These are phyloP conservation scores for Hypoxylon intermedium DNA, from an alignment of 495 filamentous ascomycete genomes.

Conservation along the genomic window DNA sequence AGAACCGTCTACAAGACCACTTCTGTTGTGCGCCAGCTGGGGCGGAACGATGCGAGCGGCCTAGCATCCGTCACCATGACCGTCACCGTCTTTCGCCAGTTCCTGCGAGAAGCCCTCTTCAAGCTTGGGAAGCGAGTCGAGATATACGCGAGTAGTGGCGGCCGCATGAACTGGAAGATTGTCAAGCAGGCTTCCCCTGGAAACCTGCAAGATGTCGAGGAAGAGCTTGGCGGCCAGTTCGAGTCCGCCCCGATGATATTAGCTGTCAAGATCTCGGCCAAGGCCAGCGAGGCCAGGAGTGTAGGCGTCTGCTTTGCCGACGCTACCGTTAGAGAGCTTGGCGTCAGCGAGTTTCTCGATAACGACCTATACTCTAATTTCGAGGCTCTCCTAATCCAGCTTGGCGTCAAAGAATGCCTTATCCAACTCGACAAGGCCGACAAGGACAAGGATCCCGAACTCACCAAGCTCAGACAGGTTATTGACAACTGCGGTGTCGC, in stretches of 20 bases:
- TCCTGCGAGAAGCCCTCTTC: slow-evolving; percentile 92
- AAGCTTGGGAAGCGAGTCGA: slow-evolving; percentile 88
- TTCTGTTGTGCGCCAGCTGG: slow-evolving; percentile 88
- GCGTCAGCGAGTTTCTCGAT: slow-evolving; percentile 96
- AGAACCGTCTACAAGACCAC: slow-evolving; percentile 96
- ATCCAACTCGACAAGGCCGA: slow-evolving; percentile 72
- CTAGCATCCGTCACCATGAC: slow-evolving; percentile 94
- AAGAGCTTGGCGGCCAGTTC: slow-evolving; percentile 87
- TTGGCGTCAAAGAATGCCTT: slow-evolving; percentile 93
- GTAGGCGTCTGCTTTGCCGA: slow-evolving; percentile 98
- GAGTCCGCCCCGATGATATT: slow-evolving; percentile 92
- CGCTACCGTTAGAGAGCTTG: slow-evolving; percentile 93
- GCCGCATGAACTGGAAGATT: slow-evolving; percentile 88
- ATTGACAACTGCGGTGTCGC: slow-evolving; percentile 92
- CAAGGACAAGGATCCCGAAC: slow-evolving; percentile 83
- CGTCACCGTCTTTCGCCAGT: slow-evolving; percentile 91
- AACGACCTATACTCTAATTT: slow-evolving; percentile 99
- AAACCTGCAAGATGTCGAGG: slow-evolving; percentile 96
- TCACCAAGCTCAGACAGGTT: slow-evolving; percentile 84
- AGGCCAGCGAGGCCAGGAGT: slow-evolving; percentile 80
- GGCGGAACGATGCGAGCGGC: slow-evolving; percentile 78
- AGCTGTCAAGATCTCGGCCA: slow-evolving; percentile 89
- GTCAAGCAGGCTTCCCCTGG: slow-evolving; percentile 91
- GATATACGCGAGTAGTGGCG: slow-evolving; percentile 77
- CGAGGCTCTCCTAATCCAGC: slow-evolving; percentile 92